Conservation (phyloP, 345 rosid species). For the Sonneratia alba region DNA sequence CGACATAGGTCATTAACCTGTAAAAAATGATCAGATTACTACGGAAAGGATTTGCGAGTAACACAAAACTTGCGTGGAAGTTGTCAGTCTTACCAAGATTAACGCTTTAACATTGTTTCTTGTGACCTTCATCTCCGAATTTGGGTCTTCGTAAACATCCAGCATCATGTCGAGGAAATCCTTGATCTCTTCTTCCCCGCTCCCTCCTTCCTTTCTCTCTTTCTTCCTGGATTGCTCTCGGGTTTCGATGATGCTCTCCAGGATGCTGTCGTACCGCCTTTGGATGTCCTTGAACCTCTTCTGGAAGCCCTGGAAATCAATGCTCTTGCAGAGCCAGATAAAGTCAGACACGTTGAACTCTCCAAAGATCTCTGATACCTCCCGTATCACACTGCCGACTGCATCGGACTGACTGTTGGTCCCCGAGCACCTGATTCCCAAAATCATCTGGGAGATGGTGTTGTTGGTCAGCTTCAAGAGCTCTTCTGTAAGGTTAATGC, state of each 20-base stretch:
- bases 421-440: constrained; percentile 27
- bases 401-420: constrained; percentile 20
- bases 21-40: too few species aligned
- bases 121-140: constrained; percentile 6
- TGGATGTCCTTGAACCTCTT: constrained; percentile 21
- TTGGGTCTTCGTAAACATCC: constrained; percentile 3
- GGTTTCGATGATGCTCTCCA: constrained; percentile 25
- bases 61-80: not conserved
- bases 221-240: constrained; percentile 19
- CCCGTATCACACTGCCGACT: constrained; percentile 18
- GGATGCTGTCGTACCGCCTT: constrained; percentile 21
- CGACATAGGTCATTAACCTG: too few species aligned
- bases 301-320: constrained; percentile 28
- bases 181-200: constrained; percentile 11
- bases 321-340: constrained; percentile 29
- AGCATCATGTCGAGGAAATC: constrained; percentile 24
- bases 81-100: constrained; percentile 7
- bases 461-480: constrained; percentile 28
- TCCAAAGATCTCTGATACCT: constrained; percentile 35
- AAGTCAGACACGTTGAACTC: constrained; percentile 38
- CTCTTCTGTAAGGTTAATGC: constrained; percentile 31
- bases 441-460: constrained; percentile 34
- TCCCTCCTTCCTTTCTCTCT: not conserved
- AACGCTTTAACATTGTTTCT: constrained; percentile 12
- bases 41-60: too few species aligned